These are phyloP conservation scores for Lyophyllum atratum DNA, from an alignment of 768 basidiomycete genomes.

Conservation along the genomic window DNA sequence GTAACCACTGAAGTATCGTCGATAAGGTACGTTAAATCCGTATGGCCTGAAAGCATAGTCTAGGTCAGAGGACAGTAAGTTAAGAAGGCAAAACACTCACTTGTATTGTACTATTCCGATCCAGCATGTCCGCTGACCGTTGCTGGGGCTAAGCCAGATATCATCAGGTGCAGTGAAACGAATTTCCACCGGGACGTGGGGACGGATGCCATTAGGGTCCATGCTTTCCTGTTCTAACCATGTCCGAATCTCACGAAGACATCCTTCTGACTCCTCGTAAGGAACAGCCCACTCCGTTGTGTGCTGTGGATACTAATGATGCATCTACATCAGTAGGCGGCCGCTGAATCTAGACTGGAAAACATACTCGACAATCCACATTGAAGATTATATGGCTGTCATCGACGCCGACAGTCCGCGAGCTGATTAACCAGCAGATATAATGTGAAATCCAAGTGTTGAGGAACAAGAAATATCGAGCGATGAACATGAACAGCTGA, in stretches of 20 bases:
- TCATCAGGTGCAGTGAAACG: constrained; percentile 88
- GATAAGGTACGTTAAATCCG: constrained; percentile 80
- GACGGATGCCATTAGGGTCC: constrained; percentile 73
- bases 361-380: constrained; percentile 84
- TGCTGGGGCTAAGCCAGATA: constrained; percentile 92
- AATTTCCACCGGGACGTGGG: constrained; percentile 93
- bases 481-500: constrained; percentile 81
- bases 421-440: constrained; percentile 66
- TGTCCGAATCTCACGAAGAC: constrained; percentile 67
- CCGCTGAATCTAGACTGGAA: not conserved
- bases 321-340: not conserved
- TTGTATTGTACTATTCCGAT: constrained; percentile 98
- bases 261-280: constrained; percentile 61
- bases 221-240: constrained; percentile 72
- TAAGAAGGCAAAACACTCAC: constrained; percentile 47
- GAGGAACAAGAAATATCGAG: constrained; percentile 60
- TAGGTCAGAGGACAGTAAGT: constrained; percentile 1
- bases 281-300: constrained; percentile 97
- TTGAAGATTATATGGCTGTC: constrained; percentile 88
- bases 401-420: constrained; percentile 63
- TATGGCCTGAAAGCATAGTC: constrained; percentile 66
- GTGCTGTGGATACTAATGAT: constrained; percentile 77
- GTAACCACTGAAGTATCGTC: constrained; percentile 72
- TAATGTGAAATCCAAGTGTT: constrained; percentile 67
- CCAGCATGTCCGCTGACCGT: constrained; percentile 81